Conservation (phyloP, 345 rosid species). For the Euclidium syriacum region DNA sequence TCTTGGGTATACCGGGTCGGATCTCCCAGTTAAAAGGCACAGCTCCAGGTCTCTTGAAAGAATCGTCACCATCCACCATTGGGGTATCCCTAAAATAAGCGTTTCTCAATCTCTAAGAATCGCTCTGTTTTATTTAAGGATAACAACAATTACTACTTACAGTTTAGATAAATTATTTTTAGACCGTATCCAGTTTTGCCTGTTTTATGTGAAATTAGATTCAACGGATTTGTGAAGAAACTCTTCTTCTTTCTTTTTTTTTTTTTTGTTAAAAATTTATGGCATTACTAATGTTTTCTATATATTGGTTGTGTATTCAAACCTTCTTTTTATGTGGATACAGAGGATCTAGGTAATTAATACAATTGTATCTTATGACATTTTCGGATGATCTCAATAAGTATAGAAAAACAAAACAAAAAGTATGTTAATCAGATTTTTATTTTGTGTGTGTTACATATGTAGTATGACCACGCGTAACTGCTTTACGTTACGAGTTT, state of each 20-base stretch:
- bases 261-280: background rate
- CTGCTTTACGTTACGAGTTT: no score
- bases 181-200: conserved; percentile 10
- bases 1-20: conserved; percentile 83
- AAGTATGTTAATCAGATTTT: no score
- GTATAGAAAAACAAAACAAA: background rate
- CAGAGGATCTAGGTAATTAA: background rate
- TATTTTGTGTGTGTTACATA: no score
- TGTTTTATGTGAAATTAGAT: background rate
- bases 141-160: background rate
- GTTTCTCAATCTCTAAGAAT: no score
- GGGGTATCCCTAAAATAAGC: background rate
- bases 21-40: conserved; percentile 91
- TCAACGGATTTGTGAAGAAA: conserved; percentile 8
- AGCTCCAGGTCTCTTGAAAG: conserved; percentile 69
- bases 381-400: background rate
- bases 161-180: conserved; percentile 12
- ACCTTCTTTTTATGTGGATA: conserved; percentile 14
- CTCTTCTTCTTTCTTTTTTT: no score
- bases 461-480: no score
- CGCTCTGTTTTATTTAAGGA: background rate
- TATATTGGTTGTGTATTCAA: background rate
- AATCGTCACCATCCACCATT: conserved; percentile 40
- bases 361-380: background rate
- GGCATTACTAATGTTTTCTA: background rate